Conservation (phyloP, 441 rosid genomes). For the Gossypium aridum region DNA sequence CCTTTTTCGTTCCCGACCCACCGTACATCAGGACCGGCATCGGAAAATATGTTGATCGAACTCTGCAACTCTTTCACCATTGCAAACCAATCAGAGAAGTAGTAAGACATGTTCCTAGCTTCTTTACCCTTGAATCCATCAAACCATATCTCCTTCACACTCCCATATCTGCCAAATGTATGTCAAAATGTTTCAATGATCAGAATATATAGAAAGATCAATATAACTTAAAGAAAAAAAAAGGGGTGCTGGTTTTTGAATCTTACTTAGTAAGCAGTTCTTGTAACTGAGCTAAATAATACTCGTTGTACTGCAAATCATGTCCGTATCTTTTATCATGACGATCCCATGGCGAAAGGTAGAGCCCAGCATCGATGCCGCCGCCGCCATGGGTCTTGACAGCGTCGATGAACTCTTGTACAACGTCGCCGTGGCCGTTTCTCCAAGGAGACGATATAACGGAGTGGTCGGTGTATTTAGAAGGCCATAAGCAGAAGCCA, state of each 20-base stretch:
- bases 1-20: constrained; percentile 69
- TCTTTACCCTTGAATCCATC: constrained; percentile 61
- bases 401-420: constrained; percentile 42
- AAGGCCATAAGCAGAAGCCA: constrained; percentile 76
- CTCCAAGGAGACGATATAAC: constrained; percentile 50
- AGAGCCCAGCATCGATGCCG: constrained; percentile 51
- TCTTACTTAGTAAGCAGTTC: constrained; percentile 50
- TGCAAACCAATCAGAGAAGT: constrained; percentile 61
- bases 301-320: constrained; percentile 56
- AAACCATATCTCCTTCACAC: constrained; percentile 65
- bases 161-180: constrained; percentile 36
- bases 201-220: background rate
- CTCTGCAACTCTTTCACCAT: constrained; percentile 72
- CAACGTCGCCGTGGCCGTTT: constrained; percentile 56
- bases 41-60: constrained; percentile 63
- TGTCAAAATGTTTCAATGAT: too few species aligned
- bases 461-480: constrained; percentile 57
- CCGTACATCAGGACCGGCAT: constrained; percentile 66
- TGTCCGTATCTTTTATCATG: constrained; percentile 62
- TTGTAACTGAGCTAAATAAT: constrained; percentile 61
- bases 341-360: constrained; percentile 73
- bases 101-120: constrained; percentile 57
- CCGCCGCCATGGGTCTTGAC: constrained; percentile 28
- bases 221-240: background rate
- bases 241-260: background rate